These are phyloP conservation scores for Canavalia ensiformis DNA, from an alignment of 306 rosid species.

Conservation along the genomic window DNA sequence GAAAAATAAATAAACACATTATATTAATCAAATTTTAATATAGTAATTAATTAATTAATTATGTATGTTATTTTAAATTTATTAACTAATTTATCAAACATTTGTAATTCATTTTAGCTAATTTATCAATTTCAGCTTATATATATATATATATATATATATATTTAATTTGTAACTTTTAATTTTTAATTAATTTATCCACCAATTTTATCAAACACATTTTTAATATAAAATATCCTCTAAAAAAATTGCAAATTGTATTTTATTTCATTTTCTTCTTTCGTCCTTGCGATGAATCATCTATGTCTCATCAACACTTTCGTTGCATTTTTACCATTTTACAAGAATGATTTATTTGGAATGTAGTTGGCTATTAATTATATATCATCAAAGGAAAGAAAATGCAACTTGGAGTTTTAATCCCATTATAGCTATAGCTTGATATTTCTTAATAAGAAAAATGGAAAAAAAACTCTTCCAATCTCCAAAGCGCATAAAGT, in stretches of 20 bases:
- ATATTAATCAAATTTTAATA: no score
- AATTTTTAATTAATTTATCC: no score
- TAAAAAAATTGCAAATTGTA: neutral
- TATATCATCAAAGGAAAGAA: neutral
- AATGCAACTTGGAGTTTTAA: neutral
- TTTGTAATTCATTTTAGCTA: no score
- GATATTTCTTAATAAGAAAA: neutral
- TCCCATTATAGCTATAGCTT: neutral
- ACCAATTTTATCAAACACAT: no score
- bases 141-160: no score
- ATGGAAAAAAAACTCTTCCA: neutral
- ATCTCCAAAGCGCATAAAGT: no score
- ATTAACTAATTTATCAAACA: no score
- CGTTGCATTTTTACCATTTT: neutral
- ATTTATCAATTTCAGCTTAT: no score
- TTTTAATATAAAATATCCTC: neutral
- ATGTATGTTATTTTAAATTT: no score
- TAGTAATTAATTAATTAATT: no score
- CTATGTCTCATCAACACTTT: neutral
- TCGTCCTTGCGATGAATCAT: neutral
- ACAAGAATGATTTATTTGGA: neutral
- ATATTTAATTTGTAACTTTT: no score
- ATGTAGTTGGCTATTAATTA: neutral
- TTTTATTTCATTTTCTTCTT: neutral
- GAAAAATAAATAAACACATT: no score